Conservation (phyloP, 768 basidiomycete species). For the Pleurotus tuber-regium region DNA sequence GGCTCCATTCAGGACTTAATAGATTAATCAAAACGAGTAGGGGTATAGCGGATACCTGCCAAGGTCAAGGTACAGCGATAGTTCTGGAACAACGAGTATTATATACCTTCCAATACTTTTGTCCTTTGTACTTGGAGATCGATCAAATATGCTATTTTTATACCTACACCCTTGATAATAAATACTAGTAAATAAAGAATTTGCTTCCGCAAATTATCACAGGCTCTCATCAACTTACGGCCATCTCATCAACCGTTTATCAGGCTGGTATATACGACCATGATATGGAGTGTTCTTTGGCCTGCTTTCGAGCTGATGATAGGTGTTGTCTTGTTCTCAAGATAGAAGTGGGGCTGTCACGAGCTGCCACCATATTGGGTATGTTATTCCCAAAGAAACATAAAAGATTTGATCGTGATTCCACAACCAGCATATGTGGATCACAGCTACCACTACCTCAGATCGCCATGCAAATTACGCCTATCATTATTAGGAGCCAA, state of each 20-base stretch:
- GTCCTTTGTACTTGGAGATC: no score
- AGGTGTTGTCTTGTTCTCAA: slow-evolving; percentile 6
- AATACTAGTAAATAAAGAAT: neutral
- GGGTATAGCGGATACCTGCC: no score
- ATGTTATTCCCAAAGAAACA: slow-evolving; percentile 4
- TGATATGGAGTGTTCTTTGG: neutral
- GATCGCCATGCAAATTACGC: neutral
- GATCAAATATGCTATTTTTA: no score
- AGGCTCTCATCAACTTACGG: neutral
- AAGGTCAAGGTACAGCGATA: no score
- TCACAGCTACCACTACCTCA: neutral
- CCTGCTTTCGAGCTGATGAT: no score
- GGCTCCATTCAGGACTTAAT: no score
- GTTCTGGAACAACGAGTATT: no score
- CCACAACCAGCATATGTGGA: no score
- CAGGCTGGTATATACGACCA: neutral
- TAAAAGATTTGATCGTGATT: slow-evolving; percentile 7
- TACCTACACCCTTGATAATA: no score
- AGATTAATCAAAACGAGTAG: no score
- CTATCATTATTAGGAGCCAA: neutral
- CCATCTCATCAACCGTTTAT: neutral
- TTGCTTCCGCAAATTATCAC: neutral
- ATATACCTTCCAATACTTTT: no score
- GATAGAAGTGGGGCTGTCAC: neutral
- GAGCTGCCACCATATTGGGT: slow-evolving; percentile 2